A percentile compares a stretch with the other conserved stretches of the same genome.
Evolutionary conservation across 106 monocot genomes (phyloP).

Genomic region (Iris macrosiphon): DNA sequence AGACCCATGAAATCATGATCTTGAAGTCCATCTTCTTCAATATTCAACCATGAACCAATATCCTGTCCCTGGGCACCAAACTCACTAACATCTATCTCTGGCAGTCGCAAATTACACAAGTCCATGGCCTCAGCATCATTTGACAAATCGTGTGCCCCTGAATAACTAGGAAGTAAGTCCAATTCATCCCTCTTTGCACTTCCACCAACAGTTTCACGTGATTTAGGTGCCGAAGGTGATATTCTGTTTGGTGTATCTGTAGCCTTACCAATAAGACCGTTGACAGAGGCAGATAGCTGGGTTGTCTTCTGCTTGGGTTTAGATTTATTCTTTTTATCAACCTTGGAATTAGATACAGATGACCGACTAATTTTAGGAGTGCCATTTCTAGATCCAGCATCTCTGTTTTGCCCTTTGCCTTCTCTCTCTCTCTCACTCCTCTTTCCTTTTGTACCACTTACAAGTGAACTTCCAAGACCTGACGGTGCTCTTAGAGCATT

Average conservation of each 20-base stretch:
- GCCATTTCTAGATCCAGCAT: constrained; percentile 18
- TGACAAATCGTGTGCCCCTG: background rate
- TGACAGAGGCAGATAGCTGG: constrained; percentile 30
- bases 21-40: constrained; percentile 38
- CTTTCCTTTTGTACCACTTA: constrained; percentile 48
- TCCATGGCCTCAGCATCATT: constrained; percentile 21
- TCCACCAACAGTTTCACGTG: background rate
- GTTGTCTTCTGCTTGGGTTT: constrained; percentile 48
- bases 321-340: constrained; percentile 43
- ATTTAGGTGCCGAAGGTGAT: constrained; percentile 7
- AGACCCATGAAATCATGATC: constrained; percentile 41
- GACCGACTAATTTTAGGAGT: constrained; percentile 22
- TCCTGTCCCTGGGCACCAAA: constrained; percentile 40
- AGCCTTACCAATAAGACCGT: constrained; percentile 12
- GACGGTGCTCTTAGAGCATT: constrained; percentile 21
- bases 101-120: constrained; percentile 17
- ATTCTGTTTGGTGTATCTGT: constrained; percentile 6
- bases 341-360: constrained; percentile 29
- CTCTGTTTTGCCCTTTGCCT: constrained; percentile 30
- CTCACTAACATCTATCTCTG: constrained; percentile 30
- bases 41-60: constrained; percentile 38
- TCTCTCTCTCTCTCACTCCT: constrained; percentile 67
- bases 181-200: constrained; percentile 12
- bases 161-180: background rate
- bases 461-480: constrained; percentile 31